phyloP scores from a whole-genome alignment of 2,329 filamentous ascomycete genomes.

The Phialocephala subalpina region DNA sequence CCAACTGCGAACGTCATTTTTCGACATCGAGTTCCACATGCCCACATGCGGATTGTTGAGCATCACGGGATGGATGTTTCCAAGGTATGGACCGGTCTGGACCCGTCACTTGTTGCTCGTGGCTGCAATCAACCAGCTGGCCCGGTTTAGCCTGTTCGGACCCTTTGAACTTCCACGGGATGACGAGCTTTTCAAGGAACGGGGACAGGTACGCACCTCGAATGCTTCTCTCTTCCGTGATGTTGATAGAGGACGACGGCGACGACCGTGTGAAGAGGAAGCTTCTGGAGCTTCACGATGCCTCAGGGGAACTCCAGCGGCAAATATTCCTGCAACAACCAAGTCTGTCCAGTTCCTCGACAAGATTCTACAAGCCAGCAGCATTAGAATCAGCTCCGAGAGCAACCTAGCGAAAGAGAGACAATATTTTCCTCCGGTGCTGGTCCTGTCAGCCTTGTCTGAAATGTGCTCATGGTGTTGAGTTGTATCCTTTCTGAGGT shows the following conservation, averaged over 20 bases:
- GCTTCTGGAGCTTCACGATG: no score
- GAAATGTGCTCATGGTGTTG: not conserved
- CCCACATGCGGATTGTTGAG: not conserved
- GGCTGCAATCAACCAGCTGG: not conserved
- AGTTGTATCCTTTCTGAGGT: not conserved
- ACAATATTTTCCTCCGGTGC: no score
- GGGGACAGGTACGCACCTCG: not conserved
- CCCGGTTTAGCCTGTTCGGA: slow-evolving; percentile 3
- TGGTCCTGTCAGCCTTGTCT: not conserved
- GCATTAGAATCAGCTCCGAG: no score
- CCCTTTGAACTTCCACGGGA: not conserved
- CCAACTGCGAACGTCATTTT: not conserved
- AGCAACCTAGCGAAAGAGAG: no score
- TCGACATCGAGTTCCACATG: not conserved
- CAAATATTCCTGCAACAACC: no score
- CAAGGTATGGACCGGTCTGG: not conserved
- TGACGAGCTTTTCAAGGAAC: no score
- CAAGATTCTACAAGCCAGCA: no score
- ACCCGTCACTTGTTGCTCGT: not conserved
- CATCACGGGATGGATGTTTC: not conserved
- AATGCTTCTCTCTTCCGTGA: not conserved
- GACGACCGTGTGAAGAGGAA: no score
- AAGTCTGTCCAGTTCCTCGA: no score
- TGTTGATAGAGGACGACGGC: no score
- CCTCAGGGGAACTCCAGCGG: no score